Base-by-base conservation (phyloP, 176 grass and related monocot species). In the Oryza coarctata region DNA sequence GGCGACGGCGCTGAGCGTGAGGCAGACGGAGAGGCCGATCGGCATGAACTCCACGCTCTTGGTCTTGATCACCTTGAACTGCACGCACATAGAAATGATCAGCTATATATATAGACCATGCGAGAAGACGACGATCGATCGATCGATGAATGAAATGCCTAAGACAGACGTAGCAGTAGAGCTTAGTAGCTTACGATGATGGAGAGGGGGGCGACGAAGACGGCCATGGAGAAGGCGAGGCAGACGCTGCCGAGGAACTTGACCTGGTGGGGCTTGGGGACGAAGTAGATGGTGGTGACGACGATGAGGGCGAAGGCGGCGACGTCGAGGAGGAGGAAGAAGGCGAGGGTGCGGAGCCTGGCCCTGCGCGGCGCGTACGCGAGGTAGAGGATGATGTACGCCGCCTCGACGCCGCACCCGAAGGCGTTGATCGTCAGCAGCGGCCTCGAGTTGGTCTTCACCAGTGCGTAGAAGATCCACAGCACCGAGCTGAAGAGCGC, bases 41-140 rank as follows among this genome's bases (percentile, higher is more conserved):
- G 95, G 95, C 81, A 97, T 74, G 95, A 87, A 97, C 90, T 97
- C 95, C 0, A 94, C 92, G 67, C 92, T 94, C 88, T 83, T 94
- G 6, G 90, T 97, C 62, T 82, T 85, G 20, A 93, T 84, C 14
- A 97, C 95, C 84, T 90, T 91, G 50, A 73, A 71, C 91, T 93
- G 91, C 77, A 57, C 1, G 18, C 18, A 28, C 8, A 9, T 3
- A 52, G 0, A 32, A 40, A 11, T 11, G 39, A 8, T 40, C 39
- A 43, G 11, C 35, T 43, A 12, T 12, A 43, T 11, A 43, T 12
- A 14, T 40, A 40, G 38, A 41, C 0, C 18, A 40, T 63, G 30
- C 28, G n/a, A n/a, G n/a, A n/a, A 32, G 3, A 32, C 2, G 31
- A 32, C 31, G 31, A 32, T 32, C n/a, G n/a, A n/a, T 32, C 3